Evolutionary conservation across 164 flowering plant genomes (phyloP), one percentile per base, ranked within the genome.

Genomic region (Magnolia changhungtana): DNA sequence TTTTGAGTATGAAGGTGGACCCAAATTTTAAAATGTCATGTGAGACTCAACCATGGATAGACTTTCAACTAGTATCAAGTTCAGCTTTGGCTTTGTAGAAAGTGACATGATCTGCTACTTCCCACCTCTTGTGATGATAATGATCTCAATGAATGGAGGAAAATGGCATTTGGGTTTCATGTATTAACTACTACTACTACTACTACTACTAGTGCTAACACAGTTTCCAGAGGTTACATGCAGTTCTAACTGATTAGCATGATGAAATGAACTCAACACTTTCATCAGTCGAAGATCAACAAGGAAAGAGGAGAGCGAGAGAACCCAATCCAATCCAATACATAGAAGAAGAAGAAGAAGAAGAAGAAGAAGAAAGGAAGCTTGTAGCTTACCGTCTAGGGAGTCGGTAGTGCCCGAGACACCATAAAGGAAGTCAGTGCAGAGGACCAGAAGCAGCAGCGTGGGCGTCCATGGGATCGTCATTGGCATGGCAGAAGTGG

Each of bases 371-470:
- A 27, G 7, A 50, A n/a, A n/a, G 27, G 24, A 14, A 61, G 31
- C 59, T 6, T 51, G 13, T 14, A 49, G 23, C 5, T 72, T 65
- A 72, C 79, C 79, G 29, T 77, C 79, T 72, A 72, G 51, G 9
- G 74, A n/a, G 63, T 77, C 27, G 66, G 79, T 77, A 29, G 2
- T 19, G 50, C 72, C 55, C 8, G 72, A 50, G n/a, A 72, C 75
- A 0, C 19, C 20, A 24, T n/a, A 20, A 52, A 72, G 24, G 51
- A 37, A 21, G 66, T 37, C n/a, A 18, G 63, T 63, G 6, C 20
- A 45, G 16, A 74, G 27, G 76, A 78, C 59, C 58, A 67, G 5
- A 24, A 52, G 58, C 50, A 74, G 50, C 77, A 75, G 63, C 11
- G 31, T 64, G 27, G 65, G 31, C 9, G 29, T 31, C 50, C 8